These are phyloP conservation scores for Cutaneotrichosporon spelunceum DNA, from an alignment of 1,284 basidiomycete genomes.

Conservation along the genomic window DNA sequence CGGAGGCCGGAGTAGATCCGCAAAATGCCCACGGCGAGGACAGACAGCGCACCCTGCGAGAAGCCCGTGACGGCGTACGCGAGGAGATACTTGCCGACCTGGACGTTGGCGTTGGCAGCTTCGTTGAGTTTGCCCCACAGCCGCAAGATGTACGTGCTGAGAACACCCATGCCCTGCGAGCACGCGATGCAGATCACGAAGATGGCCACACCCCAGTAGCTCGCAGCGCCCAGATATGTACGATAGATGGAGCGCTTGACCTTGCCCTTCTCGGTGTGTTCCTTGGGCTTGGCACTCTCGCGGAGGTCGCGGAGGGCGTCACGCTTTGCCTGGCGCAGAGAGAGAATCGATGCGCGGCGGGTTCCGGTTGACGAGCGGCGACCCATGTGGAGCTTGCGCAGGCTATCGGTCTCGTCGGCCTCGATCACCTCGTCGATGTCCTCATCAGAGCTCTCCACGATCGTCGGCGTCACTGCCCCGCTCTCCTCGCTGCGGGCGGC, in stretches of 20 bases:
- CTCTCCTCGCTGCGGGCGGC: constrained; percentile 53
- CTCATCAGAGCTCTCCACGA: constrained; percentile 29
- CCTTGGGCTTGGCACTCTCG: constrained; percentile 58
- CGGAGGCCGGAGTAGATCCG: constrained; percentile 75
- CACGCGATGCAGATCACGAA: constrained; percentile 63
- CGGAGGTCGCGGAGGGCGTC: constrained; percentile 50
- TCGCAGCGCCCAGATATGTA: constrained; percentile 75
- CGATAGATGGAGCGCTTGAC: constrained; percentile 76
- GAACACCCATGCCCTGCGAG: constrained; percentile 52
- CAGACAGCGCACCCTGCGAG: constrained; percentile 59
- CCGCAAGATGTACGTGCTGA: constrained; percentile 68
- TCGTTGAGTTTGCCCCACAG: constrained; percentile 77
- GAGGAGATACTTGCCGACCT: constrained; percentile 45
- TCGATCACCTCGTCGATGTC: constrained; percentile 38
- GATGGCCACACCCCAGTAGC: constrained; percentile 64
- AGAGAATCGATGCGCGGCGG: constrained; percentile 47
- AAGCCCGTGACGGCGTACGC: constrained; percentile 54
- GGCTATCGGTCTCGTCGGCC: constrained; percentile 34
- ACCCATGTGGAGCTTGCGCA: constrained; percentile 34
- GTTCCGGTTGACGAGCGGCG: constrained; percentile 39
- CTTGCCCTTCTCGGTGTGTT: constrained; percentile 75
- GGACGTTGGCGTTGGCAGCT: constrained; percentile 60
- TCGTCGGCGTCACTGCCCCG: constrained; percentile 50
- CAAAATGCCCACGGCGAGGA: constrained; percentile 61
- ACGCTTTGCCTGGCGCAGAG: constrained; percentile 46